Percentiles rank a stretch among this genome's conserved stretches.
Evolutionary conservation across 495 filamentous ascomycete species (phyloP).

Genomic region (Xylaria venustula): DNA sequence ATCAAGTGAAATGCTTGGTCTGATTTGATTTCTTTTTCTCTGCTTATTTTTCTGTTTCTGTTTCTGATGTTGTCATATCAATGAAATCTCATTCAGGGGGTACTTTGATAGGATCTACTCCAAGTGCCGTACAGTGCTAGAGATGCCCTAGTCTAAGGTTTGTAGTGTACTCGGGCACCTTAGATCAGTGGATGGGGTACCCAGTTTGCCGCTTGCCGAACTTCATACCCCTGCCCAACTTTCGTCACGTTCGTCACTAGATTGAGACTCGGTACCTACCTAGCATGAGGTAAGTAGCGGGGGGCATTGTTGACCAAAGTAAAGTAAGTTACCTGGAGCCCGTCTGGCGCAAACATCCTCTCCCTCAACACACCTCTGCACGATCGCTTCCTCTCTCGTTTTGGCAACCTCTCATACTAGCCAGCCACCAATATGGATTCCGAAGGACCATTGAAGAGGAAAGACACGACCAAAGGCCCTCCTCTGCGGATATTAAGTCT

Average conservation of each 20-base stretch:
- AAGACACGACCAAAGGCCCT: conserved; percentile 93
- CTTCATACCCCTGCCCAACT: neutral
- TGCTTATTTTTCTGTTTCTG: too few relatives aligned
- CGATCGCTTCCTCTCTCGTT: neutral
- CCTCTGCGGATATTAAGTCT: conserved; percentile 88
- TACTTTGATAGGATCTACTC: too few relatives aligned
- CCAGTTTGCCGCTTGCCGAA: conserved; percentile 2
- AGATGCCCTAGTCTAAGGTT: neutral
- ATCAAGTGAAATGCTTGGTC: too few relatives aligned
- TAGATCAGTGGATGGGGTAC: neutral
- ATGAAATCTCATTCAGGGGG: too few relatives aligned
- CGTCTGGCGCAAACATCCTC: conserved; percentile 4
- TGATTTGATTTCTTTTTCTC: too few relatives aligned
- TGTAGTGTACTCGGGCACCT: neutral
- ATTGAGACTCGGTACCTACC: neutral
- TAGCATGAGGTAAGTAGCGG: neutral
- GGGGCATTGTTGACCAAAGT: neutral
- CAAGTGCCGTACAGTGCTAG: too few relatives aligned
- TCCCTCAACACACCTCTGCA: neutral
- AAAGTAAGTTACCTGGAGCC: neutral
- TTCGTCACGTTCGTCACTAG: conserved; percentile 11
- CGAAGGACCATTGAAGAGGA: conserved; percentile 53
- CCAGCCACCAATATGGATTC: conserved; percentile 24
- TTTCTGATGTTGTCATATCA: too few relatives aligned
- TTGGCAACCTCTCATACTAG: neutral